Evolutionary conservation across 768 basidiomycete species (phyloP).

Genomic region (Mycena amicta): DNA sequence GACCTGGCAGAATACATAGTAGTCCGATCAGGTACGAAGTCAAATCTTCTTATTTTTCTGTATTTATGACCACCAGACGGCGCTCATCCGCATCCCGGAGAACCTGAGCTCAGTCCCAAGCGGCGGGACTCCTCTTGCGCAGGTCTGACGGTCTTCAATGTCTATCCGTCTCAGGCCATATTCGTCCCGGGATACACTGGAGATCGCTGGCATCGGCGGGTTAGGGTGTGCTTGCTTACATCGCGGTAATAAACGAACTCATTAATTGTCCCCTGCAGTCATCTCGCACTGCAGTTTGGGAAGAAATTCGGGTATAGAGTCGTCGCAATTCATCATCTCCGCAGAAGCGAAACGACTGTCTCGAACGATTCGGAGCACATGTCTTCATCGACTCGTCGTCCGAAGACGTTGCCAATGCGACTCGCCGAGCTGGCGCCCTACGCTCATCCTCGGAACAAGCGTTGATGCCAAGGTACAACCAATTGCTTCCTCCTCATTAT

Average conservation of each 20-base stretch:
- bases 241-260: too few relatives aligned
- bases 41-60: too few relatives aligned
- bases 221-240: not conserved
- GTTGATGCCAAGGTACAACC: constrained; percentile 24
- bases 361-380: constrained; percentile 37
- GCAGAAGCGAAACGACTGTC: constrained; percentile 35
- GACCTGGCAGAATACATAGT: constrained; percentile 31
- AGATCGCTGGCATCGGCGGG: constrained; percentile 40
- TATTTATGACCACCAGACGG: too few relatives aligned
- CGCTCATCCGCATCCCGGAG: constrained; percentile 26
- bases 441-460: constrained; percentile 38
- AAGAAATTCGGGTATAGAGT: constrained; percentile 38
- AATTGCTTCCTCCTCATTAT: too few relatives aligned
- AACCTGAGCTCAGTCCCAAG: constrained; percentile 28
- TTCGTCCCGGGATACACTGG: constrained; percentile 38
- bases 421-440: constrained; percentile 41
- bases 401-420: constrained; percentile 31
- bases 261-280: too few relatives aligned
- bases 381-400: constrained; percentile 36
- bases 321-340: constrained; percentile 36
- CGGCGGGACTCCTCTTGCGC: constrained; percentile 37
- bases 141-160: constrained; percentile 42
- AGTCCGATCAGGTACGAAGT: constrained; percentile 16
- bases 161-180: constrained; percentile 31
- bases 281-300: constrained; percentile 38